Evolutionary conservation across 306 rosid genomes (phyloP).

Genomic region (Lupinus albus): DNA sequence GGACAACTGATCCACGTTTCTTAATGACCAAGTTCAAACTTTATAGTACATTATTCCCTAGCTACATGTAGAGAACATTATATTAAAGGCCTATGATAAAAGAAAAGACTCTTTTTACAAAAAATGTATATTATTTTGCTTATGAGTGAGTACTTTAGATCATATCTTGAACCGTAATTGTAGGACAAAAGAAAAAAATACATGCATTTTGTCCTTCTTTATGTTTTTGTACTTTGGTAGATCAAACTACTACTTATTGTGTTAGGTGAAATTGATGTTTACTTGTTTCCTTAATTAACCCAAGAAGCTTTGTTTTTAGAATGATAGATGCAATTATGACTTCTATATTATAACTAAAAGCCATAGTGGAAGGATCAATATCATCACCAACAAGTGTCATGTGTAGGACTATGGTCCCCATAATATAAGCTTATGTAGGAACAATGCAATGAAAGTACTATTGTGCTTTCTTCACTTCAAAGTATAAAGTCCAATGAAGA

Average conservation of each 20-base stretch:
- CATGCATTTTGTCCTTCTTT: conserved; percentile 5
- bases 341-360: conserved; percentile 33
- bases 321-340: conserved; percentile 30
- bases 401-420: conserved; percentile 48
- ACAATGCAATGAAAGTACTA: conserved; percentile 32
- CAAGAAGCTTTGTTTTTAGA: conserved; percentile 18
- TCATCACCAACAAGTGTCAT: conserved; percentile 48
- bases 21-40: background rate
- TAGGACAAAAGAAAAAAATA: conserved; percentile 2
- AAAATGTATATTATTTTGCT: background rate
- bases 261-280: background rate
- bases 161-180: background rate
- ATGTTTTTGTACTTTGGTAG: background rate
- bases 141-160: conserved; percentile 2
- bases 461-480: conserved; percentile 47
- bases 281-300: conserved; percentile 26
- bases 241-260: background rate
- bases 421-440: conserved; percentile 31
- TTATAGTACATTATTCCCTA: background rate
- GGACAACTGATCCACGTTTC: too few species aligned
- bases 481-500: conserved; percentile 49
- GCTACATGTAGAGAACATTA: background rate
- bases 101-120: background rate
- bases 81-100: conserved; percentile 1
- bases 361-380: conserved; percentile 46